Evolutionary conservation across 306 rosid species (phyloP).

Genomic region (Fragaria ananassa): DNA sequence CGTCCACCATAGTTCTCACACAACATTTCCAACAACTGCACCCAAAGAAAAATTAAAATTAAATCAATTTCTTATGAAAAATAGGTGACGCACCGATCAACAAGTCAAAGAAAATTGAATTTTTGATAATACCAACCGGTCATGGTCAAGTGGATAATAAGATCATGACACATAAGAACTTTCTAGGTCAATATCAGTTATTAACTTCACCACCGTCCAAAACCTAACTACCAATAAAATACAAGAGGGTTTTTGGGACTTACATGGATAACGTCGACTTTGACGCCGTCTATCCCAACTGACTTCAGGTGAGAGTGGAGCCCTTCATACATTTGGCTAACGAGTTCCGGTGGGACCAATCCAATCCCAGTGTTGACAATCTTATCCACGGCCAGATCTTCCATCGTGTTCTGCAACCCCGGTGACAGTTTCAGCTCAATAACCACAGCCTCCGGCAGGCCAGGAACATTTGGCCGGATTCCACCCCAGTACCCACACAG

Average conservation of each 20-base stretch:
- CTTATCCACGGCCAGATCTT: conserved; percentile 90
- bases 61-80: background rate
- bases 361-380: conserved; percentile 65
- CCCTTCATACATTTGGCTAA: conserved; percentile 67
- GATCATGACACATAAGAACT: background rate
- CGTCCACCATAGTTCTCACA: conserved; percentile 87
- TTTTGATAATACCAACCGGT: background rate
- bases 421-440: conserved; percentile 47
- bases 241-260: conserved; percentile 19
- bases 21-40: conserved; percentile 77
- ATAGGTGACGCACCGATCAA: conserved; percentile 43
- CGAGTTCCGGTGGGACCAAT: conserved; percentile 67
- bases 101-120: conserved; percentile 14
- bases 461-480: conserved; percentile 60
- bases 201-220: background rate
- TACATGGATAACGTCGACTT: conserved; percentile 92
- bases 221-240: background rate
- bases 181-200: background rate
- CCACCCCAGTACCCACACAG: conserved; percentile 98
- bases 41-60: background rate
- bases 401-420: conserved; percentile 68
- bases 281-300: conserved; percentile 85
- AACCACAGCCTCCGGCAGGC: conserved; percentile 48
- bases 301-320: conserved; percentile 66
- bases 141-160: background rate